phyloP scores from a whole-genome alignment of 495 filamentous ascomycete genomes.

The Sabuloglossum arenarium region DNA sequence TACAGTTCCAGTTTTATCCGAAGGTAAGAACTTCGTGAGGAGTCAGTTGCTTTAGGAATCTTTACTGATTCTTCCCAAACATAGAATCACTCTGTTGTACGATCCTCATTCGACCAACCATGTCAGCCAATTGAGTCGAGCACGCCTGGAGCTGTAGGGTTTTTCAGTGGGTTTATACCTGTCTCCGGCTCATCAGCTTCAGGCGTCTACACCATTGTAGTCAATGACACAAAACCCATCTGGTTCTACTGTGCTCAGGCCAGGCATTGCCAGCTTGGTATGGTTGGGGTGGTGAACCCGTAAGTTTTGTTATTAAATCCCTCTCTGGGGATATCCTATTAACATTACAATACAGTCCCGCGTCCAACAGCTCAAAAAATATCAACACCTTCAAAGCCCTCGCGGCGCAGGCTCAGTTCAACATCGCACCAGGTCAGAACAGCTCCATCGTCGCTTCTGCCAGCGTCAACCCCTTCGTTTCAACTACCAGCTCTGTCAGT shows the following conservation, averaged over 20 bases:
- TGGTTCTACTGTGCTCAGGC: constrained; percentile 23
- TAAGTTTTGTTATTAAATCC: background rate
- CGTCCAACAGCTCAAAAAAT: background rate
- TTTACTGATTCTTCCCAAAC: background rate
- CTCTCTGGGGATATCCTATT: background rate
- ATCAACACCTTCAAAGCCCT: background rate
- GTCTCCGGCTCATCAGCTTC: background rate
- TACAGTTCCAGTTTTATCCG: constrained; percentile 33
- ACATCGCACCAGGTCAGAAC: background rate
- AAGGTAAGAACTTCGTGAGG: constrained; percentile 14
- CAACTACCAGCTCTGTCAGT: background rate
- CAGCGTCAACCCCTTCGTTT: background rate
- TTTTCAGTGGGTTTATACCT: constrained; percentile 20
- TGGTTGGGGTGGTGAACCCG: constrained; percentile 21
- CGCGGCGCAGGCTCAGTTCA: background rate
- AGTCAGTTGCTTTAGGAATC: background rate
- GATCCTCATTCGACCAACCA: constrained; percentile 22
- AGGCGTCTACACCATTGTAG: constrained; percentile 12
- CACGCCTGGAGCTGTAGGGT: constrained; percentile 7
- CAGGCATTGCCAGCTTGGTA: constrained; percentile 18
- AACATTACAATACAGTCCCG: background rate
- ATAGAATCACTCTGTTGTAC: constrained; percentile 27
- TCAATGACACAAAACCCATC: constrained; percentile 20
- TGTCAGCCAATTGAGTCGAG: constrained; percentile 10
- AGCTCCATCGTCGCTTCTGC: background rate